A percentile compares a stretch with the other conserved stretches of the same genome.
These are phyloP conservation scores for Spongiforma sp. DNA, from an alignment of 1,284 basidiomycete genomes.

Conservation along the genomic window DNA sequence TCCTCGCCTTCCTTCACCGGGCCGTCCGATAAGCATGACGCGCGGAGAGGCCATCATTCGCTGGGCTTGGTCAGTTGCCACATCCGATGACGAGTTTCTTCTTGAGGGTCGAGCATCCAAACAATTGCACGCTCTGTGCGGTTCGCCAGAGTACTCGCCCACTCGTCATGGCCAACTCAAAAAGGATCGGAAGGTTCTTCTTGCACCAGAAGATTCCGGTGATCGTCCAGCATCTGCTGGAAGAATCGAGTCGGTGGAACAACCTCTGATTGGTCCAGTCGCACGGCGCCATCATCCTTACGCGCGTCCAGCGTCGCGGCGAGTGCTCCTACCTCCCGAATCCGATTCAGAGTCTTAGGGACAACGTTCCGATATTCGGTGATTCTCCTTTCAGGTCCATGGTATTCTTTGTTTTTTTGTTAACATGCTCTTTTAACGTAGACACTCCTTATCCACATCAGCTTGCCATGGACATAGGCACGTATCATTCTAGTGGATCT, in stretches of 20 bases:
- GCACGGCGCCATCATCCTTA: conserved; percentile 27
- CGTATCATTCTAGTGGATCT: conserved; percentile 4
- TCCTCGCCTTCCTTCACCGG: conserved; percentile 35
- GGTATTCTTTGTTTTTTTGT: background rate
- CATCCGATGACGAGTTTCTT: conserved; percentile 19
- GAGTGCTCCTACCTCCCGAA: conserved; percentile 26
- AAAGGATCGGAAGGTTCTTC: conserved; percentile 11
- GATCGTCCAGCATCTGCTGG: background rate
- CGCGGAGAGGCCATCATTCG: conserved; percentile 27
- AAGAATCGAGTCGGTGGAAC: conserved; percentile 14
- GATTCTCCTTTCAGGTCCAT: background rate
- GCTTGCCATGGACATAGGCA: background rate
- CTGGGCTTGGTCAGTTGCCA: conserved; percentile 31
- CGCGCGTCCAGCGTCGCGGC: conserved; percentile 16
- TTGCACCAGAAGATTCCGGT: conserved; percentile 31
- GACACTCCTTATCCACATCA: background rate
- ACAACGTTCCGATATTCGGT: background rate
- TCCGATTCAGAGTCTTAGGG: conserved; percentile 5
- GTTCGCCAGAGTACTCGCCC: background rate
- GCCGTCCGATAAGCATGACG: conserved; percentile 23
- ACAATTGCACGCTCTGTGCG: conserved; percentile 4
- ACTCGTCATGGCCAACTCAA: conserved; percentile 19
- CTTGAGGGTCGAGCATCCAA: background rate
- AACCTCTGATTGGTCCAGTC: conserved; percentile 16
- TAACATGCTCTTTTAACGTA: too few species aligned